Evolutionary conservation across 1,139 yeast genomes (phyloP), one percentile per base, ranked within the genome.

Genomic region (Debaryomycetaceae sp.): DNA sequence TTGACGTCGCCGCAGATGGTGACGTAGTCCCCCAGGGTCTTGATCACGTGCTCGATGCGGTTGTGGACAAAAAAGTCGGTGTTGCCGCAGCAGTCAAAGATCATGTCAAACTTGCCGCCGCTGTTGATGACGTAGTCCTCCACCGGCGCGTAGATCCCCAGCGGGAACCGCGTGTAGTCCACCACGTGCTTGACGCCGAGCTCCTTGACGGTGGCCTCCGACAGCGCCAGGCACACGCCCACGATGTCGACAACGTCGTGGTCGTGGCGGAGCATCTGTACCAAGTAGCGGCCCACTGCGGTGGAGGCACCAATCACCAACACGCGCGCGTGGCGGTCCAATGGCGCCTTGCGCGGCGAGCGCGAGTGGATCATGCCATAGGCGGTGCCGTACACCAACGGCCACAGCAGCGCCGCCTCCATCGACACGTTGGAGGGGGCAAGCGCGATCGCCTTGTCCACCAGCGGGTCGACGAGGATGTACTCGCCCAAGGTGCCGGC

Each of bases 241-340:
- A 71, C 72, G 8, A 78, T 59, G 32, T 67, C 65, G 24, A 51
- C 51, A 3, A 73, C 68, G 3, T 66, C 57, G 39, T 63, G 70
- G 35, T 59, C 51, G 12, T 60, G 48, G 41, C 72, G 77, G 15
- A 78, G 69, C 15, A 83, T 45, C 48, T 80, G 86, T 18, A 77
- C 61, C 3, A 71, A 67, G 55, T 63, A 70, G 37, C 75, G 53
- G 2, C 91, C 94, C 4, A 82, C 83, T n/a, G 80, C 63, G 1
- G 93, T 75, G 4, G 84, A 75, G 10, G 83, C 91, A 26, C 95
- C 95, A 36, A 82, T 62, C 24, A 84, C 62, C 30, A 83, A 58
- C 1, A 83, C 69, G 37, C 58, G 58, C 3, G 24, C 22, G 5
- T 27, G 9, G 4, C 14, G n/a, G 8, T 27, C 12, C 10, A 27